Conservation (phyloP, 805 yeast genomes). For the Torulaspora franciscae region DNA sequence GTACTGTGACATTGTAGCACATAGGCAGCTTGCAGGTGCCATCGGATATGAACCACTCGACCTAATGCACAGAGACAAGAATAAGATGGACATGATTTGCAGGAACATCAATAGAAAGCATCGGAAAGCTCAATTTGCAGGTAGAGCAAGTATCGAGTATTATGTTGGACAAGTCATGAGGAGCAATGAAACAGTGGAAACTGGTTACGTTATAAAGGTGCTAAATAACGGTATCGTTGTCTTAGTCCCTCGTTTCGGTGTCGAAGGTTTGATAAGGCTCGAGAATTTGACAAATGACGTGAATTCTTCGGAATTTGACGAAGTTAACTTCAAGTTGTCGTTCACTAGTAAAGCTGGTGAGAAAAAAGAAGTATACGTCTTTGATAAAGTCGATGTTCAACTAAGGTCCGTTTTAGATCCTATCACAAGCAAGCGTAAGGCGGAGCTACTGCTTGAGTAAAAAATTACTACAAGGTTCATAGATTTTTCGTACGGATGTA, state of each 20-base stretch:
- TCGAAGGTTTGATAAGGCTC: conserved; percentile 84
- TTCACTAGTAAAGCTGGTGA: conserved; percentile 47
- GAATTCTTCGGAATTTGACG: conserved; percentile 62
- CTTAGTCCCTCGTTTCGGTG: conserved; percentile 91
- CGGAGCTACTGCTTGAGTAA: conserved; percentile 59
- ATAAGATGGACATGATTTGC: conserved; percentile 82
- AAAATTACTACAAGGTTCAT: background rate
- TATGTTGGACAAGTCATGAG: conserved; percentile 98
- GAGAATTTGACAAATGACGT: conserved; percentile 66
- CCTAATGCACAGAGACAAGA: conserved; percentile 77
- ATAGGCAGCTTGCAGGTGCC: conserved; percentile 97
- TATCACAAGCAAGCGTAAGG: conserved; percentile 87
- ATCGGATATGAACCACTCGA: conserved; percentile 87
- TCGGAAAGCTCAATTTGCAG: conserved; percentile 98
- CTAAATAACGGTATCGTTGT: conserved; percentile 94
- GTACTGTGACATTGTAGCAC: conserved; percentile 96
- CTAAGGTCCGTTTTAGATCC: conserved; percentile 81
- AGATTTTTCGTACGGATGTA: background rate
- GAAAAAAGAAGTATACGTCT: conserved; percentile 56
- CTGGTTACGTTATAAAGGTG: conserved; percentile 87
- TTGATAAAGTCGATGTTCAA: conserved; percentile 80
- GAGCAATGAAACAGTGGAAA: conserved; percentile 70
- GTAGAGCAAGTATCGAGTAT: conserved; percentile 95
- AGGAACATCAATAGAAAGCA: conserved; percentile 89
- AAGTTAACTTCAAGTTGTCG: conserved; percentile 65